Evolutionary conservation across 164 flowering plant species (phyloP).

Genomic region (Santalum album): DNA sequence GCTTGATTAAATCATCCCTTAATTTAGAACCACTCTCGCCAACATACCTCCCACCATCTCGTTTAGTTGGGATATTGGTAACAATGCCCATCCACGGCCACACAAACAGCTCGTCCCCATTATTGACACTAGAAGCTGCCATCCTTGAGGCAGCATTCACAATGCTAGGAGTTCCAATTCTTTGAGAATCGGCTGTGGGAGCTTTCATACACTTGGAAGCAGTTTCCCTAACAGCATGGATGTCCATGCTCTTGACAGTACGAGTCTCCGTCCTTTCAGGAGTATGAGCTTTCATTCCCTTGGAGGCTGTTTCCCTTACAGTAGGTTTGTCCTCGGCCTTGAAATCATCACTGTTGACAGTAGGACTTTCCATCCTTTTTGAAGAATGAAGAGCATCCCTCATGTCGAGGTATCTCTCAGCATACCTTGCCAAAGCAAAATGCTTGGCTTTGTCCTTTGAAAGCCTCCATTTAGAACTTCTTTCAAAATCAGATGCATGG

Average conservation of each 20-base stretch:
- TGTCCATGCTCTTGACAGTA: no score
- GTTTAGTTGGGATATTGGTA: constrained; percentile 34
- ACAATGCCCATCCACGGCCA: constrained; percentile 53
- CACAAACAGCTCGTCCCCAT: constrained; percentile 34
- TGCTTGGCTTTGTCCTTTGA: constrained; percentile 32
- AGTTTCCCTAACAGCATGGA: no score
- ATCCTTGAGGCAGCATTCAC: no score
- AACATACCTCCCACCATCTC: constrained; percentile 24
- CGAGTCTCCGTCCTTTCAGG: no score
- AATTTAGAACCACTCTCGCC: constrained; percentile 46
- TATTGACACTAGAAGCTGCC: no score
- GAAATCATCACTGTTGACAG: not conserved
- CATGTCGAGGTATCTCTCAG: constrained; percentile 14
- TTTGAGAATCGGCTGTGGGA: no score
- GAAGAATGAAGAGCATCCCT: not conserved
- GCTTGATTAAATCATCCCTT: constrained; percentile 23
- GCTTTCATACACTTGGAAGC: no score
- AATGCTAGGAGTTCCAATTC: not conserved
- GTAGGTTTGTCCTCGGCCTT: no score
- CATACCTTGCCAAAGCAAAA: constrained; percentile 25
- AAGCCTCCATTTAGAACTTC: constrained; percentile 14
- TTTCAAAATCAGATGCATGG: constrained; percentile 30
- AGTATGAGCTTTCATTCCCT: not conserved
- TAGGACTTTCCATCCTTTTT: not conserved
- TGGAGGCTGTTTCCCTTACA: no score